These are phyloP conservation scores for Diaporthe capsici DNA, from an alignment of 2,329 filamentous ascomycete species.

Conservation along the genomic window DNA sequence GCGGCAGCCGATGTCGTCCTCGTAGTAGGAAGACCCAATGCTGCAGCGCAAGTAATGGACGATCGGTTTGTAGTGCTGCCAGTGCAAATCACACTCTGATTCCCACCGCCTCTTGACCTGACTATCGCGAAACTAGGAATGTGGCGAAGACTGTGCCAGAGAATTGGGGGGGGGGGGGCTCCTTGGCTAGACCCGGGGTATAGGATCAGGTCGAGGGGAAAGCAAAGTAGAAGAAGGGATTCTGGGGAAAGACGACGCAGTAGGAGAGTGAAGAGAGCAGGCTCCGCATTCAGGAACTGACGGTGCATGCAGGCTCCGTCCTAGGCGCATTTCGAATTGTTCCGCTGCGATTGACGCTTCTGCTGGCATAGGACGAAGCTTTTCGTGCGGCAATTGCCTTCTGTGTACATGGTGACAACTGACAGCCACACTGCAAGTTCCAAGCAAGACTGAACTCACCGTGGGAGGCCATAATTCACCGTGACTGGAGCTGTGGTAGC, in stretches of 20 bases:
- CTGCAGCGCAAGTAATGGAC: constrained; percentile 31
- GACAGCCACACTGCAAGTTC: not conserved
- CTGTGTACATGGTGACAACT: not conserved
- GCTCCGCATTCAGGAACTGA: constrained; percentile 34
- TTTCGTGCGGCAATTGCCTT: constrained; percentile 9
- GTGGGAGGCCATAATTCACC: not conserved
- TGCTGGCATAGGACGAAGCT: constrained; percentile 1
- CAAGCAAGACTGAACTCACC: constrained; percentile 3
- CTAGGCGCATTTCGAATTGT: constrained; percentile 17
- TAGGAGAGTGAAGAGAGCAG: constrained; percentile 26
- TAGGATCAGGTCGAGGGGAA: not conserved
- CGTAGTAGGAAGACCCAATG: not conserved
- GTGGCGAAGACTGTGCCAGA: not conserved
- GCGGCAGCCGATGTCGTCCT: constrained; percentile 34
- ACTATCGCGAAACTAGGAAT: constrained; percentile 10
- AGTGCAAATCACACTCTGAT: constrained; percentile 33
- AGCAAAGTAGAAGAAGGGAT: constrained; percentile 15
- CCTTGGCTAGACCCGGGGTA: not conserved
- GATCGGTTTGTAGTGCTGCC: constrained; percentile 19
- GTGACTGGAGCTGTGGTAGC: not conserved
- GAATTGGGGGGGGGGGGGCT: not conserved
- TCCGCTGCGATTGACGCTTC: constrained; percentile 12
- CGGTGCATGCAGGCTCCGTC: constrained; percentile 32
- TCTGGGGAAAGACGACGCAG: constrained; percentile 23
- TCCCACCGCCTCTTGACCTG: constrained; percentile 32